phyloP scores from a whole-genome alignment of 305 asterid genomes.

The Striga hermonthica region DNA sequence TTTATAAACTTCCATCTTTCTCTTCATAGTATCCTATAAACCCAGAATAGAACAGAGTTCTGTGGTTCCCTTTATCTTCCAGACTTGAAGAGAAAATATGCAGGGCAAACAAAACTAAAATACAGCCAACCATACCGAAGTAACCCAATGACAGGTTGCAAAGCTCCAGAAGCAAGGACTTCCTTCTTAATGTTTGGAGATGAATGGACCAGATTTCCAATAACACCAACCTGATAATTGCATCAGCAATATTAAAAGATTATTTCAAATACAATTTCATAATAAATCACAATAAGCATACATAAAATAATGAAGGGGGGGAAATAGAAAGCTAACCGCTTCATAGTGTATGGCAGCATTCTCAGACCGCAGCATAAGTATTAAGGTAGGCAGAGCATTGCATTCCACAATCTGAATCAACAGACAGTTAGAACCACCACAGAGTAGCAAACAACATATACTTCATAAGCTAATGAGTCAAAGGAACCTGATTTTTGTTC shows the following conservation, averaged over 20 bases:
- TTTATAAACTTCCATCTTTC: constrained; percentile 3
- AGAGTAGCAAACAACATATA: constrained; percentile 4
- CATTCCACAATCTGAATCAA: constrained; percentile 83
- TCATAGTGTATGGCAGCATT: constrained; percentile 95
- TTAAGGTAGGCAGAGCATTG: constrained; percentile 93
- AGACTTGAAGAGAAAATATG: neutral
- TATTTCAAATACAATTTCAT: constrained; percentile 1
- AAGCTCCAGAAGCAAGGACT: constrained; percentile 94
- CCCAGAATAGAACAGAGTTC: neutral
- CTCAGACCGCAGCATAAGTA: constrained; percentile 91
- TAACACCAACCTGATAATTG: constrained; percentile 65
- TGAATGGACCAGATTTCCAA: constrained; percentile 97
- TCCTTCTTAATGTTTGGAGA: constrained; percentile 96
- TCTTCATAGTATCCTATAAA: neutral
- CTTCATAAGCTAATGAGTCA: constrained; percentile 8
- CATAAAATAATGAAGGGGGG: neutral
- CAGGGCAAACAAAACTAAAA: neutral
- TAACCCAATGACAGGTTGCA: constrained; percentile 96
- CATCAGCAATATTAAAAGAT: constrained; percentile 28
- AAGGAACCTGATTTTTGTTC: constrained; percentile 80
- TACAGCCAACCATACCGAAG: constrained; percentile 57
- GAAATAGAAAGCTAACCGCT: constrained; percentile 60
- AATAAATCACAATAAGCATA: constrained; percentile 8
- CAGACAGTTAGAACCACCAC: constrained; percentile 19
- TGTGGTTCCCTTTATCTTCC: neutral